These are phyloP conservation scores for Xerocomus nothofagi DNA, from an alignment of 1,284 basidiomycete species.

Conservation along the genomic window DNA sequence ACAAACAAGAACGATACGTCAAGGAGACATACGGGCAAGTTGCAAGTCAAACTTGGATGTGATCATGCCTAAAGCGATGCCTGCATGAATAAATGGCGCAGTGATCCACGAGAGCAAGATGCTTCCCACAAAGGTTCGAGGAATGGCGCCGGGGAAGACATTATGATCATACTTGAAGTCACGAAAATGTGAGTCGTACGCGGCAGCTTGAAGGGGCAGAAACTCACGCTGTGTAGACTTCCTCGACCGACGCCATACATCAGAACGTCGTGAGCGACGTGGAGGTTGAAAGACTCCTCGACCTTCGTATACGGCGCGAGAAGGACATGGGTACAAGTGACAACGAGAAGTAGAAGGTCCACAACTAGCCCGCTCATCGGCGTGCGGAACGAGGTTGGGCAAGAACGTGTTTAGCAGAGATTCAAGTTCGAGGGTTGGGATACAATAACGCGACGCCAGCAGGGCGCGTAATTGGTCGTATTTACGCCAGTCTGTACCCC, in stretches of 20 bases:
- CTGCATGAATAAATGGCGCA: constrained; percentile 45
- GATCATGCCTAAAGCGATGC: constrained; percentile 43
- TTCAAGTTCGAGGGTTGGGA: neutral
- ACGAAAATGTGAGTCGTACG: constrained; percentile 12
- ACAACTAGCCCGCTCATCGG: constrained; percentile 33
- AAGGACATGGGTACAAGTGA: constrained; percentile 67
- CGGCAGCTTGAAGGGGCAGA: neutral
- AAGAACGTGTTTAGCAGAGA: neutral
- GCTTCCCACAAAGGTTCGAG: constrained; percentile 83
- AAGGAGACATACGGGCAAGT: constrained; percentile 49
- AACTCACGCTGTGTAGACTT: constrained; percentile 51
- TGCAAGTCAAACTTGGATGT: constrained; percentile 62
- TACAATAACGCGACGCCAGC: no score
- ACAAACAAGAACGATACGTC: neutral
- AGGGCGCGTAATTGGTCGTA: no score
- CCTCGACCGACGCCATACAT: constrained; percentile 62
- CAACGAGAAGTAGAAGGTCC: constrained; percentile 58
- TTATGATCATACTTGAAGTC: constrained; percentile 82
- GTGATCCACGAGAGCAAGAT: constrained; percentile 58
- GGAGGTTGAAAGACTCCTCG: constrained; percentile 95
- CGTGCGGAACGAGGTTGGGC: neutral
- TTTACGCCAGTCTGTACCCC: neutral
- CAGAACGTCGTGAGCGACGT: constrained; percentile 88
- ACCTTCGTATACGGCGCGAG: constrained; percentile 93
- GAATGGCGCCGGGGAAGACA: constrained; percentile 86